A percentile compares a stretch with the other conserved stretches of the same genome.
Evolutionary conservation across 352 stramenopile genomes (phyloP).

Genomic region (Plasmopara halstedii): DNA sequence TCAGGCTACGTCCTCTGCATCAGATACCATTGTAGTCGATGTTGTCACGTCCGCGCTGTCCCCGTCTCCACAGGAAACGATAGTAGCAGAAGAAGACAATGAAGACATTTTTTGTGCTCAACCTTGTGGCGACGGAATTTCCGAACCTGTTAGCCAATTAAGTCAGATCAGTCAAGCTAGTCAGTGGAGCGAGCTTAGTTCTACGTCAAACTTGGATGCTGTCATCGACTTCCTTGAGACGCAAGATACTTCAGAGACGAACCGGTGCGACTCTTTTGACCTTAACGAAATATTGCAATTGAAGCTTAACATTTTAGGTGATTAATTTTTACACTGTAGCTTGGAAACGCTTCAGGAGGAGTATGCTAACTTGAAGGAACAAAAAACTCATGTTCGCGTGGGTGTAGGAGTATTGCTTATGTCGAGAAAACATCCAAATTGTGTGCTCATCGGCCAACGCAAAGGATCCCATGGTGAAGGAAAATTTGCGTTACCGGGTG

Average conservation of each 20-base stretch:
- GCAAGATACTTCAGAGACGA: conserved; percentile 57
- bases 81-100: conserved; percentile 46
- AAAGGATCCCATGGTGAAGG: conserved; percentile 72
- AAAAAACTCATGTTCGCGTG: conserved; percentile 59
- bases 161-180: conserved; percentile 68
- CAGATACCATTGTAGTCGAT: conserved; percentile 9
- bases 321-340: conserved; percentile 19
- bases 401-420: conserved; percentile 71
- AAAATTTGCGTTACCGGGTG: conserved; percentile 67
- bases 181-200: conserved; percentile 78
- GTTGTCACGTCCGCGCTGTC: conserved; percentile 24
- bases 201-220: conserved; percentile 75
- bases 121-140: conserved; percentile 34
- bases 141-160: conserved; percentile 59
- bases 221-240: conserved; percentile 82
- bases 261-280: conserved; percentile 31
- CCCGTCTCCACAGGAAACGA: conserved; percentile 33
- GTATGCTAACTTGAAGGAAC: conserved; percentile 50
- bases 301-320: conserved; percentile 2
- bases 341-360: conserved; percentile 46
- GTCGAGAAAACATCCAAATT: conserved; percentile 50
- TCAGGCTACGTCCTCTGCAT: conserved; percentile 1
- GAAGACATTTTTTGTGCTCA: conserved; percentile 52
- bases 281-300: too few species aligned
- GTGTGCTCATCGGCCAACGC: conserved; percentile 63